phyloP scores from a whole-genome alignment of 345 rosid genomes.

The Syzygium jambos region DNA sequence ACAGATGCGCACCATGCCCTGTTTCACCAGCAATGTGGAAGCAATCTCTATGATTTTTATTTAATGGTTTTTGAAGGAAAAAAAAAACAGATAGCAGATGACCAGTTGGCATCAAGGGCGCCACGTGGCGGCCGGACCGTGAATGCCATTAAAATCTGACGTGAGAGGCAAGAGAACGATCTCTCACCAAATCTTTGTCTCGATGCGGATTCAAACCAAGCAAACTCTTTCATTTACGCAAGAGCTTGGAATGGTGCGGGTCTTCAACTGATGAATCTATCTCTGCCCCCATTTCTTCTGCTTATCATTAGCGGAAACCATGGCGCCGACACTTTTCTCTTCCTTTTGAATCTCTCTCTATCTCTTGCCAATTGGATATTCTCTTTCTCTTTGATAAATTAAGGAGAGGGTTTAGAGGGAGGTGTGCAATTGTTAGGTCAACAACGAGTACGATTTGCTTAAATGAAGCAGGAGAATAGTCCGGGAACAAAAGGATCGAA shows the following conservation, averaged over 20 bases:
- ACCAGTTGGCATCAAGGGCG: neutral
- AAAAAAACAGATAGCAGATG: neutral
- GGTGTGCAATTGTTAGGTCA: neutral
- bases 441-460: neutral
- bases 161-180: conserved; percentile 1
- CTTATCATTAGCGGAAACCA: neutral
- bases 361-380: neutral
- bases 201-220: neutral
- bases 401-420: neutral
- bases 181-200: neutral
- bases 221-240: neutral
- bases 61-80: neutral
- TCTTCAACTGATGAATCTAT: neutral
- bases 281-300: neutral
- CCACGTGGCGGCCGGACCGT: neutral
- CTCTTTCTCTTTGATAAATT: neutral
- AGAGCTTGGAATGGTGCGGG: too few species aligned
- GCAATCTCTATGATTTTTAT: too few species aligned
- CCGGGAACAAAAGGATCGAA: neutral
- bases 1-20: neutral
- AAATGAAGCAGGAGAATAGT: neutral
- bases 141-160: conserved; percentile 1
- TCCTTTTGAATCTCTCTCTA: neutral
- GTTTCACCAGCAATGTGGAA: neutral
- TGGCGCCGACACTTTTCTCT: neutral